Evolutionary conservation across 2,329 filamentous ascomycete species (phyloP), one percentile per base, ranked within the genome.

Genomic region (Penicillium capsulatum): DNA sequence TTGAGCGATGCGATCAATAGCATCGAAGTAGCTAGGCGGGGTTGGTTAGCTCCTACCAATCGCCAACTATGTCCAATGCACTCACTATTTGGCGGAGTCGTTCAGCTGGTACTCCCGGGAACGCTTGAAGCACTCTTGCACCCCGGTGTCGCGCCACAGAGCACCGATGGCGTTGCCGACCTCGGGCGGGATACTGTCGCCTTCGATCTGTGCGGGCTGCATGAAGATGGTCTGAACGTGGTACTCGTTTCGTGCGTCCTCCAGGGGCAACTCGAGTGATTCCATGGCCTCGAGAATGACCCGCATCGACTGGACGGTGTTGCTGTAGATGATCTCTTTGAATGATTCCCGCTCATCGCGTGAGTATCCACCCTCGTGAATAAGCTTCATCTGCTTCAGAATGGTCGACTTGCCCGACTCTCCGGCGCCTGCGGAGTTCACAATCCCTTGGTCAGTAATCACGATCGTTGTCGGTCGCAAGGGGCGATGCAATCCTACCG

Each of bases 201-300:
- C 90, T 71, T 96, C 90, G 51, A 96, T 96, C 74, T 96, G 90
- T 49, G 88, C 86, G 35, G 90, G 90, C 67, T 96, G 90, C 87
- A 95, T 95, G 77, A 96, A 96, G 67, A 96, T 94, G 61, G 90
- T 95, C 74, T 96, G 89, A 41, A 96, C 90, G 66, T 96, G 90
- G 71, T 95, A 95, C 70, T 96, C 90, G 75, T 91, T 88, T 60
- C 87, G 83, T 65, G 86, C 85, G 64, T 95, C 89, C 65, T 92
- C 87, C 38, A 96, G 80, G 16, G 90, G 90, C 15, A 96, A 76
- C 68, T 83, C 79, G 34, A 83, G 69, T 45, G 78, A 81, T 61
- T 83, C 79, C 65, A 83, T 83, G 17, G 80, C 80, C 62, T 83
- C 80, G 48, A 83, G 69, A 48, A 83, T 83, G 54, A 83, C 80